Base-by-base conservation (phyloP, 1,139 yeast genomes). In the Candida frijolesensis region DNA sequence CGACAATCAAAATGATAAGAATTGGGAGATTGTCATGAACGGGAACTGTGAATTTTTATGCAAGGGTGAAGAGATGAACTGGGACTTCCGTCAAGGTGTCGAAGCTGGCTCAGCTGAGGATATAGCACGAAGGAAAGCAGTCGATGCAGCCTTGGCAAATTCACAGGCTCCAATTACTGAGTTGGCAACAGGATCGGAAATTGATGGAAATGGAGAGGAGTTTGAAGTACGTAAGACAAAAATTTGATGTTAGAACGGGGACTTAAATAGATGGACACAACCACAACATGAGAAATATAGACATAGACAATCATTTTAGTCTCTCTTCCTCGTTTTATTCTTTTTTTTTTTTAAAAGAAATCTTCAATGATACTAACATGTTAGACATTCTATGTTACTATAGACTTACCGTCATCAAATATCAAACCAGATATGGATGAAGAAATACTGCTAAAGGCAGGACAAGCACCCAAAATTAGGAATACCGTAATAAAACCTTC, bases 61-160 rank as follows among this genome's bases (percentile, higher is more conserved):
- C 2, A 68, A 78, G 8, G 96, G 96, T n/a, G 96, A 89, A 65
- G 96, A 89, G 67, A 88, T 90, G 94, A 87, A 87, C 63, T 89
- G 96, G 96, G 81, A 85, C 57, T 89, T 89, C 71, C 83, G 81
- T 61, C 71, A 68, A 50, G 79, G 79, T 25, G 83, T 80, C 56
- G 92, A 86, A 63, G 92, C 94, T 1, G 94, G 94, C 2, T 85
- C 91, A 1, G 87, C 84, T 51, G 92, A 85, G 50, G 94, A 87
- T 63, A 78, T 85, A 35, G 56, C 62, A 57, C 49, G 67, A 61
- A 56, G 87, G 61, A 60, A 60, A 53, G 60, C 55, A 42, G 65
- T 60, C 50, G 61, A 56, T 11, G 59, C 56, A 52, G 55, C 51
- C 22, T 53, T 46, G 34, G 48, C 37, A 18, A 30, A 38, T 8